phyloP scores from a whole-genome alignment of 2,329 filamentous ascomycete genomes.

The Rutstroemia sp. region DNA sequence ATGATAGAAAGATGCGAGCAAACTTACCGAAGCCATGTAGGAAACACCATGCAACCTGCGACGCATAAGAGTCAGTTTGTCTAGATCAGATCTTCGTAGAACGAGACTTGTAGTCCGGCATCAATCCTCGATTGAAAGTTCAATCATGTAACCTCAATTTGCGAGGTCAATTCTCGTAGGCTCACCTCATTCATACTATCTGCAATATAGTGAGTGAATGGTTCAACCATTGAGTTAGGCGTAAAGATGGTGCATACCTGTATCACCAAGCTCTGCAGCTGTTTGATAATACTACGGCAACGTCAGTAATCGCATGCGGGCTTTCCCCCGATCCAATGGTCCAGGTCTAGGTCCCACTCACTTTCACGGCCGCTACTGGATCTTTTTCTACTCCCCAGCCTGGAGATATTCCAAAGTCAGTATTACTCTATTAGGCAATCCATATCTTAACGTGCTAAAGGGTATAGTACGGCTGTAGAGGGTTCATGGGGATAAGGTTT shows the following conservation, averaged over 20 bases:
- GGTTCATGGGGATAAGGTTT: neutral
- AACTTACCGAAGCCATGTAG: constrained; percentile 74
- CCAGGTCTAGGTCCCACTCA: constrained; percentile 31
- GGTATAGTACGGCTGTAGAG: neutral
- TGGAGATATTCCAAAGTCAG: constrained; percentile 4
- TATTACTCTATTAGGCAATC: constrained; percentile 4
- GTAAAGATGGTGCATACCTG: constrained; percentile 41
- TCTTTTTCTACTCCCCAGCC: constrained; percentile 82
- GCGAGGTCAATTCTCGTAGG: neutral
- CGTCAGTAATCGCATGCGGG: constrained; percentile 19
- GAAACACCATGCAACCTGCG: constrained; percentile 72
- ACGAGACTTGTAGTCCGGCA: neutral
- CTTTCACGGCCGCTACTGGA: constrained; percentile 71
- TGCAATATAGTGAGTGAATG: constrained; percentile 30
- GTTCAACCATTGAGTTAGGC: constrained; percentile 10
- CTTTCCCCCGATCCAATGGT: constrained; percentile 21
- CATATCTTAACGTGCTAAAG: neutral
- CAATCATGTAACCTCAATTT: neutral
- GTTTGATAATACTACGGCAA: constrained; percentile 84
- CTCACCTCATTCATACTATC: constrained; percentile 92
- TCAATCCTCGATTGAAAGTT: neutral
- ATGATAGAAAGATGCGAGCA: neutral
- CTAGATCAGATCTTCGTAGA: constrained; percentile 8
- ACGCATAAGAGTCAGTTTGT: constrained; percentile 1
- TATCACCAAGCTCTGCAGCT: constrained; percentile 90